These are phyloP conservation scores for Microdochium bolleyi DNA, from an alignment of 2,329 filamentous ascomycete genomes.

Conservation along the genomic window DNA sequence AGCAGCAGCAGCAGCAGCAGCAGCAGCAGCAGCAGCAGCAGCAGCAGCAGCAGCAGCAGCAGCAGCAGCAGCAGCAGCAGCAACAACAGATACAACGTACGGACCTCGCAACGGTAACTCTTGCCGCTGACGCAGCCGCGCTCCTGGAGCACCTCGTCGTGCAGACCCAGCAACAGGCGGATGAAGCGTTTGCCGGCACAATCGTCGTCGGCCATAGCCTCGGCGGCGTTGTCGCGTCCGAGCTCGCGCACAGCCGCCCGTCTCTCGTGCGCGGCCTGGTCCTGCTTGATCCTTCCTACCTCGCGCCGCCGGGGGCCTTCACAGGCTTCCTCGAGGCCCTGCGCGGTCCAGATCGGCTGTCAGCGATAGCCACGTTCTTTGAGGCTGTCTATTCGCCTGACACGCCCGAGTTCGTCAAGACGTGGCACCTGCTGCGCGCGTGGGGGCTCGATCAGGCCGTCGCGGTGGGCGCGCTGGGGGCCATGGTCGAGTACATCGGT, in stretches of 20 bases:
- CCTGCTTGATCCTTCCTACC: slow-evolving; percentile 2
- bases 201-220: slow-evolving; percentile 5
- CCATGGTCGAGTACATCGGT: slow-evolving; percentile 2
- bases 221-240: slow-evolving; percentile 1
- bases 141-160: slow-evolving; percentile 1
- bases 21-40: too few relatives aligned
- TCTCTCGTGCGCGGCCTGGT: slow-evolving; percentile 1
- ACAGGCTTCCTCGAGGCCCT: background rate
- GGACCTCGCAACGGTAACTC: background rate
- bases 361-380: slow-evolving; percentile 1
- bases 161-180: background rate
- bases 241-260: background rate
- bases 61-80: background rate
- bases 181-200: too few relatives aligned
- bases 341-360: background rate
- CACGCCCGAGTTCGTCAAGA: slow-evolving; percentile 1
- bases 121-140: slow-evolving; percentile 2
- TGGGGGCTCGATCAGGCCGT: slow-evolving; percentile 1
- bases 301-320: background rate
- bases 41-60: too few relatives aligned
- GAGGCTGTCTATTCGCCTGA: background rate
- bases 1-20: background rate
- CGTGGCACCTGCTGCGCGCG: slow-evolving; percentile 1
- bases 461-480: background rate
- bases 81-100: background rate